These are phyloP conservation scores for Eimeria necatrix DNA, from an alignment of 169 alveolate species.

Conservation along the genomic window DNA sequence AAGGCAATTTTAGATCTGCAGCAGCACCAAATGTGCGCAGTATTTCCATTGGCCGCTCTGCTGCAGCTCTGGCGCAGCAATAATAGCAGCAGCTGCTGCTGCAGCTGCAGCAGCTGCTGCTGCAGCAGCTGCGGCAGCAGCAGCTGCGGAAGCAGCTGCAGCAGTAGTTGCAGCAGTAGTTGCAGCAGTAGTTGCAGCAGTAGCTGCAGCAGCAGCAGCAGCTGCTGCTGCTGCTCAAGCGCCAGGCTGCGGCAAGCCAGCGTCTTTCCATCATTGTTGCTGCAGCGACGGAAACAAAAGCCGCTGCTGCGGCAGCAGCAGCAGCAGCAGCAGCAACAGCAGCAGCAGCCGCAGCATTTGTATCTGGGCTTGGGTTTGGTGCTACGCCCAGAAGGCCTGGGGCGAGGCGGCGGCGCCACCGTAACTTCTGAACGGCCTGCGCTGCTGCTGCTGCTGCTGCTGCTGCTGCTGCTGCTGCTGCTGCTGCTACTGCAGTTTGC, in stretches of 20 bases:
- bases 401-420: not conserved
- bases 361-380: not conserved
- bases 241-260: not conserved
- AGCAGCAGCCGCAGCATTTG: not conserved
- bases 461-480: not conserved
- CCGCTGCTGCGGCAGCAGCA: not conserved
- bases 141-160: not conserved
- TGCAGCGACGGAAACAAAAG: not conserved
- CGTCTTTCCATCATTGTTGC: not conserved
- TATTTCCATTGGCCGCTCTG: not conserved
- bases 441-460: not conserved
- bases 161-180: not conserved
- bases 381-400: slow-evolving; percentile 25
- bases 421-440: not conserved
- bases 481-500: not conserved
- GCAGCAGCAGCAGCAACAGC: not conserved
- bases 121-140: not conserved
- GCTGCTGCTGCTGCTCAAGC: not conserved
- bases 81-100: not conserved
- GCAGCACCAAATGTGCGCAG: not conserved
- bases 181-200: not conserved
- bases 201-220: not conserved
- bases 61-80: not conserved
- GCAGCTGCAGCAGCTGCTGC: not conserved
- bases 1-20: not conserved